Evolutionary conservation across 345 rosid genomes (phyloP).

Genomic region (Erodium maritimum): DNA sequence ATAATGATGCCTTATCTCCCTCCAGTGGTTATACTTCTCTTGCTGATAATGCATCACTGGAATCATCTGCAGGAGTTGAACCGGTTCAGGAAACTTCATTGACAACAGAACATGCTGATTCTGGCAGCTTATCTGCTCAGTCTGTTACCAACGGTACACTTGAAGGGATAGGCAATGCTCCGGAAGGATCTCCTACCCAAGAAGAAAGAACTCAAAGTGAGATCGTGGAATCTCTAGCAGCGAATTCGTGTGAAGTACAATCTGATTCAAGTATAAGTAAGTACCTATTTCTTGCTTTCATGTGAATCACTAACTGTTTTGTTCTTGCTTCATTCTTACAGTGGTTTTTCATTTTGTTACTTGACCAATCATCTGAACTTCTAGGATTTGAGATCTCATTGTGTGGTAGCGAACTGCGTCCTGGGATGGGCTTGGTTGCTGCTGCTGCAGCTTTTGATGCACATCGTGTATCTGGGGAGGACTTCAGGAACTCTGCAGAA

Average conservation of each 20-base stretch:
- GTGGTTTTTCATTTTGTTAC: constrained; percentile 10
- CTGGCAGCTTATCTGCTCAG: constrained; percentile 14
- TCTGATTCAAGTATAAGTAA: constrained; percentile 27
- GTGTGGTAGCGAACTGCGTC: constrained; percentile 58
- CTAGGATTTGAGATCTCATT: constrained; percentile 79
- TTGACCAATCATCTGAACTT: constrained; percentile 8
- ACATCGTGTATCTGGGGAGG: constrained; percentile 49
- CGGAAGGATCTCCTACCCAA: constrained; percentile 13
- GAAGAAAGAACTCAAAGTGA: constrained; percentile 21
- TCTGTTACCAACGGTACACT: constrained; percentile 17
- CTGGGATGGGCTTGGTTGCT: constrained; percentile 66
- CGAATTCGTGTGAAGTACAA: constrained; percentile 15
- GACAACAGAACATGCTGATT: constrained; percentile 13
- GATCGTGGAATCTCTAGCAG: constrained; percentile 24
- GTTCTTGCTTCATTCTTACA: constrained; percentile 6
- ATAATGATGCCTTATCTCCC: constrained; percentile 15
- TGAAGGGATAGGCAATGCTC: constrained; percentile 16
- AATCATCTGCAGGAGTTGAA: constrained; percentile 11
- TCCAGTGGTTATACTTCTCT: constrained; percentile 12
- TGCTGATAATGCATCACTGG: constrained; percentile 6
- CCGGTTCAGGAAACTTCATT: constrained; percentile 6
- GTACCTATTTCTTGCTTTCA: constrained; percentile 10
- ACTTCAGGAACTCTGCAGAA: constrained; percentile 41
- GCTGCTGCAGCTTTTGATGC: constrained; percentile 66
- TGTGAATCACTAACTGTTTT: constrained; percentile 1